Conservation (phyloP, 768 basidiomycete species). For the Suillus sp. region DNA sequence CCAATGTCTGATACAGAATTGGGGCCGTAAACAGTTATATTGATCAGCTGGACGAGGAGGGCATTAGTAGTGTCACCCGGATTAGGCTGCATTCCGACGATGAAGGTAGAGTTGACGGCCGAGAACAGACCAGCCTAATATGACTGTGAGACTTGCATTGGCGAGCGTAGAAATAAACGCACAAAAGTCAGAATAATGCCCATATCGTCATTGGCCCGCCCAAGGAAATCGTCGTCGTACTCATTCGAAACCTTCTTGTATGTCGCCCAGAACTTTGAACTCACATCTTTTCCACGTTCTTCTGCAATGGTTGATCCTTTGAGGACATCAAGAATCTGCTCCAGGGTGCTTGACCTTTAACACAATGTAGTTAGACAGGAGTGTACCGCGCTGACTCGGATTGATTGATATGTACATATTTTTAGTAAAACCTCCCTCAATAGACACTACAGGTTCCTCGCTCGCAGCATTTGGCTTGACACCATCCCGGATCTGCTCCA, state of each 20-base stretch:
- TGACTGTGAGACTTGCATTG: not conserved
- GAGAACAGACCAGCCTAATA: constrained; percentile 6
- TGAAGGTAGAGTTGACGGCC: constrained; percentile 1
- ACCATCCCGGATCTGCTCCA: not conserved
- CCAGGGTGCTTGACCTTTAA: not conserved
- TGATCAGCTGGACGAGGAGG: not conserved
- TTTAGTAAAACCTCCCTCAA: not conserved
- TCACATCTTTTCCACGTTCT: not conserved
- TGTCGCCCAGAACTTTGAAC: constrained; percentile 6
- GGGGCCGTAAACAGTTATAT: not conserved
- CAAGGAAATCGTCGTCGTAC: not conserved
- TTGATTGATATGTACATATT: not conserved
- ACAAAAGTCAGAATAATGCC: constrained; percentile 6
- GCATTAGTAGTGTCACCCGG: constrained; percentile 1
- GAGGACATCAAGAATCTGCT: not conserved
- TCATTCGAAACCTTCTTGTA: constrained; percentile 4
- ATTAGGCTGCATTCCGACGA: constrained; percentile 4
- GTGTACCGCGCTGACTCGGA: not conserved
- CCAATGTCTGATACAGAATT: not conserved
- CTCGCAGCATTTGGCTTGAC: not conserved
- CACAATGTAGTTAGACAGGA: not conserved
- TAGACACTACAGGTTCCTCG: not conserved
- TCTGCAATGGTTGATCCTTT: not conserved
- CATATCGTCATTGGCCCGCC: constrained; percentile 4
- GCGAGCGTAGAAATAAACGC: not conserved